Base-by-base conservation (phyloP, 140 eudicot genomes). In the Flaveria floridana region DNA sequence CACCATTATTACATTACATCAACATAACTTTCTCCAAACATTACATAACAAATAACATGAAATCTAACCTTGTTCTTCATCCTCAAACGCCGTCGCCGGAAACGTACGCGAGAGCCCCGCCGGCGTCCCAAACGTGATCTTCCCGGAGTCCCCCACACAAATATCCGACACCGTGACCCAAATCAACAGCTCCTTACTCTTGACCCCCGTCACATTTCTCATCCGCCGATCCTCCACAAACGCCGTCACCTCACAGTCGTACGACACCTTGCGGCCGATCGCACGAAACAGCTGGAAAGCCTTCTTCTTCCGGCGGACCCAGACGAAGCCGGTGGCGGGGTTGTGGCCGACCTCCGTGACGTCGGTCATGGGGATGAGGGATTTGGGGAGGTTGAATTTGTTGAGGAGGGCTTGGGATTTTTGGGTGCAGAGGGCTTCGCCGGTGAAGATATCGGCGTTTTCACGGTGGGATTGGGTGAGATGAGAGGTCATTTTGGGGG, bases 111-210 rank as follows among this genome's bases (percentile, higher is more conserved):
- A 82, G 51, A 85, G 25, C 12, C 89, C 87, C 26, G 85, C 18
- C 65, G 85, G 51, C 3, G 89, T 82, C 34, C 78, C 84, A 58
- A 85, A 82, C 76, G 86, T 79, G 10, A 85, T 76, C 73, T 85
- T 82, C 21, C 79, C 86, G 6, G 70, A 23, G 0, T 64, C 83
- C 2, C 15, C 46, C 0, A 69, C 34, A 59, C 20, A 53, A 18
- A 85, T 85, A 34, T 82, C 89, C n/a, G 80, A 72, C 44, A 85
- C 50, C 52, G 83, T 71, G 13, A 85, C 73, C 89, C 89, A 85
- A 55, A 85, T 52, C 65, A 85, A 39, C 14, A 85, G 52, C 85
- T 85, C 89, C 44, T 83, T 85, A 19, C 87, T 79, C 78, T 85
- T 83, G 7, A 85, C 87, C 12, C 87, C 87, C 2, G 84, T 79